These are phyloP conservation scores for Warburgia ugandensis DNA, from an alignment of 164 flowering plant genomes.

Conservation along the genomic window DNA sequence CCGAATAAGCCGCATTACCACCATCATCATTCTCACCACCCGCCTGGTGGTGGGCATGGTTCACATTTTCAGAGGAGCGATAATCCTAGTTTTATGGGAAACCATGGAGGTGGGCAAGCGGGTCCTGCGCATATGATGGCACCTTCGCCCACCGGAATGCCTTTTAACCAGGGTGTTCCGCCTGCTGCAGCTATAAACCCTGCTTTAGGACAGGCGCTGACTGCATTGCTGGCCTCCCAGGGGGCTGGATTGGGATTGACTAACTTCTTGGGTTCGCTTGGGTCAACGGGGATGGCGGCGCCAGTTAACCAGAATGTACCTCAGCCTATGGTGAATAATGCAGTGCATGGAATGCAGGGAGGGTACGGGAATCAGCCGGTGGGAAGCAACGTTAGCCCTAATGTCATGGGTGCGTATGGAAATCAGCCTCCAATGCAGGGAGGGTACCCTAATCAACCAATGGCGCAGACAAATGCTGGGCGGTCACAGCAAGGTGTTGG, in stretches of 20 bases:
- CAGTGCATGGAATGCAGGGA: slow-evolving; percentile 40
- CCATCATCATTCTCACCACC: slow-evolving; percentile 26
- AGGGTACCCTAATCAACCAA: slow-evolving; percentile 44
- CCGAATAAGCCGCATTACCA: slow-evolving; percentile 25
- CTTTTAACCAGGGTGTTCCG: slow-evolving; percentile 37
- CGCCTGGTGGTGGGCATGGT: slow-evolving; percentile 10
- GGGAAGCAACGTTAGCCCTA: slow-evolving; percentile 16
- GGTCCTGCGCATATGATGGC: slow-evolving; percentile 56
- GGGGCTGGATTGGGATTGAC: slow-evolving; percentile 71
- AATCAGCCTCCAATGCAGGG: slow-evolving; percentile 44
- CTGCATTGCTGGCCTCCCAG: slow-evolving; percentile 64
- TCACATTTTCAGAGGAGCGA: slow-evolving; percentile 27
- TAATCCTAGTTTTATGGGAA: slow-evolving; percentile 12
- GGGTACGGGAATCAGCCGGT: slow-evolving; percentile 42
- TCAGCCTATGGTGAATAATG: slow-evolving; percentile 21
- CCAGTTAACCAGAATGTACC: slow-evolving; percentile 32
- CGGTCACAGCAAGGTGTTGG: slow-evolving; percentile 52
- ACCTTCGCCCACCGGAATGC: slow-evolving; percentile 26
- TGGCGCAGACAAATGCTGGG: slow-evolving; percentile 41
- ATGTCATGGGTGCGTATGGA: slow-evolving; percentile 46
- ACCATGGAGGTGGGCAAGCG: slow-evolving; percentile 12
- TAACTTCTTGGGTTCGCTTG: slow-evolving; percentile 49
- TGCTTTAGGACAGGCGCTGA: slow-evolving; percentile 73
- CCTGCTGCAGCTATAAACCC: slow-evolving; percentile 40
- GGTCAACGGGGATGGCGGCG: slow-evolving; percentile 30